Base-by-base conservation (phyloP, 176 grass and related monocot species). In the Pontederia crassipes region DNA sequence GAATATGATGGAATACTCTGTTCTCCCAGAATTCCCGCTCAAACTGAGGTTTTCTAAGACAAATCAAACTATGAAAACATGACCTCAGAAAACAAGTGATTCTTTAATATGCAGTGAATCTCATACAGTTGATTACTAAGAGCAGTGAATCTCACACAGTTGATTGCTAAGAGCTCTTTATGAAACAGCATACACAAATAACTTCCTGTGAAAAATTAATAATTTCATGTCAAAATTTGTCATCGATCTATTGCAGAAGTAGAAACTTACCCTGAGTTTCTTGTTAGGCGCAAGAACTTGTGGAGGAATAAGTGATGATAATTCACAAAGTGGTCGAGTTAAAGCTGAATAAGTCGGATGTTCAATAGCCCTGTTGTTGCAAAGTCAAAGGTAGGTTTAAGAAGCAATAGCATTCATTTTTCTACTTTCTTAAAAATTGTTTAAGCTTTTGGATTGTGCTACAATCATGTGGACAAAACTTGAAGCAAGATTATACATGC, bases 271-370 rank as follows among this genome's bases (percentile, higher is more conserved):
- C 74, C 88, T 89, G 32, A 98, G 77, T 83, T 98, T 98, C 65
- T 92, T 98, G 57, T 79, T 86, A 18, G 81, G 77, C 32, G 84
- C 79, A 74, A 98, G 77, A 55, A 78, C 81, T 76, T 98, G 93
- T 17, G 93, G 87, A 72, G 93, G 93, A 76, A 98, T 81, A 78
- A 98, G 76, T 54, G 87, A 98, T 71, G 93, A 98, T 57, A 92
- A 81, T 82, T 98, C 93, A 57, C 93, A 92, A 54, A 98, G 74
- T 12, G 93, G 93, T 72, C 93, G 83, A 54, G 87, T 98, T 64
- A 92, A 82, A 79, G 93, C 93, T 77, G 93, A 98, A 90, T 92
- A 98, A 45, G 93, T 98, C 57, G 84, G 93, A 72, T 92, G 87
- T 57, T 98, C 93, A 70, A 98, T 98, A 62, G 93, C 93, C 93